phyloP scores from a whole-genome alignment of 1,284 basidiomycete genomes.

The Trametes polyzona region DNA sequence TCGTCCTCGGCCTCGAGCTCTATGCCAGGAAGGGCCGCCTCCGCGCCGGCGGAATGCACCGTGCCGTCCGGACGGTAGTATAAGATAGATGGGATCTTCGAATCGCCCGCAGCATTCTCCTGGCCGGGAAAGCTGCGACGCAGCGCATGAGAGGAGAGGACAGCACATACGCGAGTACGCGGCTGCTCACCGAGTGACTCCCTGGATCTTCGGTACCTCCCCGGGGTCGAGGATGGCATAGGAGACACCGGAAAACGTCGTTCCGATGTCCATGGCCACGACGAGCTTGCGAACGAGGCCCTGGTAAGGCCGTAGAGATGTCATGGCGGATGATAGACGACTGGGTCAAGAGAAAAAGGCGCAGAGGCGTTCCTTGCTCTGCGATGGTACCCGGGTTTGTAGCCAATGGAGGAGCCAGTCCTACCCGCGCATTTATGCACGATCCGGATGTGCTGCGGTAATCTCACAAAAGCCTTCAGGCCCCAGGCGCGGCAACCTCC shows the following conservation, averaged over 20 bases:
- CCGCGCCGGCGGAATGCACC: constrained; percentile 56
- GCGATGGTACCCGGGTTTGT: too few species aligned
- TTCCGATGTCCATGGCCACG: constrained; percentile 56
- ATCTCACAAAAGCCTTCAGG: too few species aligned
- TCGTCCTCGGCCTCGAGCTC: constrained; percentile 50
- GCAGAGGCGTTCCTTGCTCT: too few species aligned
- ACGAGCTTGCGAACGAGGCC: constrained; percentile 42
- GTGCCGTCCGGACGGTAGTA: constrained; percentile 52
- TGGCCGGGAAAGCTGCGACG: constrained; percentile 45
- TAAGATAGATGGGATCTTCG: constrained; percentile 61
- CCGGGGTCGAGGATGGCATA: constrained; percentile 51
- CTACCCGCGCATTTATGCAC: too few species aligned
- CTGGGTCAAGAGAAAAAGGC: too few species aligned
- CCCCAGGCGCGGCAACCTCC: too few species aligned
- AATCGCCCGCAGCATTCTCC: constrained; percentile 38
- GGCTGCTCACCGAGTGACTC: constrained; percentile 45
- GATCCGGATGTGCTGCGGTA: too few species aligned
- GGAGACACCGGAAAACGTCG: constrained; percentile 55
- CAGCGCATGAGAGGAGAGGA: too few species aligned
- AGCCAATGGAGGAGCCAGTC: too few species aligned
- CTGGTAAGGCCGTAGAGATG: not conserved
- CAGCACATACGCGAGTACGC: too few species aligned
- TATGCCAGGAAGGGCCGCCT: constrained; percentile 48
- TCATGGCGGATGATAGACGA: not conserved
- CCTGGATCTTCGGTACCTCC: constrained; percentile 47